Conservation (phyloP, 2,329 filamentous ascomycete species). For the Nannizziopsis arthrosporioides region DNA sequence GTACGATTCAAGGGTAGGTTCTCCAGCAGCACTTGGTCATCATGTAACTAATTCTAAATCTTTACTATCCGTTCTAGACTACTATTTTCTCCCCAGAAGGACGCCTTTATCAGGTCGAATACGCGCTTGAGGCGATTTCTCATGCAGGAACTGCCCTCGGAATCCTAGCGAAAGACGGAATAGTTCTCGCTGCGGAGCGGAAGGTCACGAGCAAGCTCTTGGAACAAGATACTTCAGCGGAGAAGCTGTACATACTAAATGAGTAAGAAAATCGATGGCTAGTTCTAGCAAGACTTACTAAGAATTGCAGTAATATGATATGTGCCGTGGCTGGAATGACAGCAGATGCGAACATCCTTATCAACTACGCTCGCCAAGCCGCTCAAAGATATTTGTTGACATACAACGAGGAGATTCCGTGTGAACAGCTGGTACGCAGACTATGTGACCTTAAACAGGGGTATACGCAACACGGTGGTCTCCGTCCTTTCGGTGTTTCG, state of each 20-base stretch:
- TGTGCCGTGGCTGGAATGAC: constrained; percentile 98
- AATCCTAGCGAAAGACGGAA: constrained; percentile 94
- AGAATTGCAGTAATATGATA: constrained; percentile 80
- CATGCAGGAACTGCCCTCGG: constrained; percentile 94
- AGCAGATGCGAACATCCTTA: constrained; percentile 98
- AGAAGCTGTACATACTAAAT: constrained; percentile 99
- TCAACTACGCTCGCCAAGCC: constrained; percentile 97
- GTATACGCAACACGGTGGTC: constrained; percentile 97
- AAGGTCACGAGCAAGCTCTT: constrained; percentile 99
- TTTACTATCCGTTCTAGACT: constrained; percentile 47
- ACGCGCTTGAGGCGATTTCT: constrained; percentile 96
- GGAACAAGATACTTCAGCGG: constrained; percentile 97
- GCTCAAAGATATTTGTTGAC: constrained; percentile 96
- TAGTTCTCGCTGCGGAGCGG: constrained; percentile 92
- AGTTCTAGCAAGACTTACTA: constrained; percentile 4
- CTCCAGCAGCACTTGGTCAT: constrained; percentile 18
- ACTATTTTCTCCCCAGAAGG: constrained; percentile 99
- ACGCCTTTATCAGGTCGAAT: constrained; percentile 97
- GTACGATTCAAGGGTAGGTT: constrained; percentile 82
- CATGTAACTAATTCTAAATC: constrained; percentile 6
- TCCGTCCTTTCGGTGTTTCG: constrained; percentile 93
- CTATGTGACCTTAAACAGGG: constrained; percentile 98
- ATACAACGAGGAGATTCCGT: constrained; percentile 99
- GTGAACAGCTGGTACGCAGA: constrained; percentile 92
- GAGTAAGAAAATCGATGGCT: constrained; percentile 51